phyloP scores from a whole-genome alignment of 2,329 filamentous ascomycete species.

The Talaromyces atroroseus region DNA sequence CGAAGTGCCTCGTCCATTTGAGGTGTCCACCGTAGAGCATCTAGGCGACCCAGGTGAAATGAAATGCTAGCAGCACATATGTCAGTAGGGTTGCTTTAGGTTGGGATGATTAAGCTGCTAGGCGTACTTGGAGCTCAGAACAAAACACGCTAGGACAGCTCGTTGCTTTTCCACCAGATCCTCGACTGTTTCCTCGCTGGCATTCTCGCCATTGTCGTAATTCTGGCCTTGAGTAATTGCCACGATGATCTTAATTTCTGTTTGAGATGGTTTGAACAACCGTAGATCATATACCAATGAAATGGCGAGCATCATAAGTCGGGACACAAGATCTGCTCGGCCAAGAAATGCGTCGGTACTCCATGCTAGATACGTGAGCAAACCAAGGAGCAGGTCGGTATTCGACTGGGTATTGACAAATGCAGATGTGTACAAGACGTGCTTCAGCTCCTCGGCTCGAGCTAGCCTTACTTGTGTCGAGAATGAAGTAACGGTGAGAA shows the following conservation, averaged over 20 bases:
- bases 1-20: slow-evolving; percentile 35
- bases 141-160: slow-evolving; percentile 28
- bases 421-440: slow-evolving; percentile 23
- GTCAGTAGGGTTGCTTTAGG: slow-evolving; percentile 1
- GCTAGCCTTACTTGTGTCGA: slow-evolving; percentile 24
- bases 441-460: slow-evolving; percentile 28
- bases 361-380: slow-evolving; percentile 37
- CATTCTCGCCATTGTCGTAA: slow-evolving; percentile 14
- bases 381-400: slow-evolving; percentile 33
- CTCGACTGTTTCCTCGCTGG: slow-evolving; percentile 13
- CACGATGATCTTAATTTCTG: slow-evolving; percentile 27
- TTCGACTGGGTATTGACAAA: slow-evolving; percentile 25
- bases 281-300: slow-evolving; percentile 35
- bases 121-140: slow-evolving; percentile 26
- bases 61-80: slow-evolving; percentile 24
- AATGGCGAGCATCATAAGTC: slow-evolving; percentile 34
- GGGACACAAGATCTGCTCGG: slow-evolving; percentile 26
- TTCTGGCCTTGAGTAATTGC: slow-evolving; percentile 24
- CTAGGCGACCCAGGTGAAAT: slow-evolving; percentile 30
- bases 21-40: slow-evolving; percentile 34
- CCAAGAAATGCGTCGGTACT: slow-evolving; percentile 32
- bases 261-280: slow-evolving; percentile 26
- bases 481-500: slow-evolving; percentile 28
- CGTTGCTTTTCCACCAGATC: slow-evolving; percentile 23
- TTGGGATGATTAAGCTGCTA: neutral